Evolutionary conservation across 495 filamentous ascomycete species (phyloP).

Genomic region (Podospora pseudocomata): DNA sequence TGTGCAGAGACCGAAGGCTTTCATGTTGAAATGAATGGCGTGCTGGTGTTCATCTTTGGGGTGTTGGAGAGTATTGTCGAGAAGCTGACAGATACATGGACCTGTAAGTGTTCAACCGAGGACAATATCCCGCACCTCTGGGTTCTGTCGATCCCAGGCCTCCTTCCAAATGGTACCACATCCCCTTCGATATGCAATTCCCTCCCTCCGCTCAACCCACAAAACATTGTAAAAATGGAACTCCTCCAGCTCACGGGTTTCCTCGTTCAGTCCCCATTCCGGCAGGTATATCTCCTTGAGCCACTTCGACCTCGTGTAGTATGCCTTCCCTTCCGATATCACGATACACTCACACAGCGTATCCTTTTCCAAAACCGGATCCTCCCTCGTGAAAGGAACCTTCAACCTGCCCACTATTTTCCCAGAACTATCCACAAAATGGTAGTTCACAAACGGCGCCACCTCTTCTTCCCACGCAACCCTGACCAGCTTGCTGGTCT

Average conservation of each 20-base stretch:
- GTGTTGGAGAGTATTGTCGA: slow-evolving; percentile 22
- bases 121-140: neutral
- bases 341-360: neutral
- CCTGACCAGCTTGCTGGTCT: neutral
- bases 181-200: neutral
- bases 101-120: neutral
- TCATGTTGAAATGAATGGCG: slow-evolving; percentile 9
- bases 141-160: neutral
- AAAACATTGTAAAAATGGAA: neutral
- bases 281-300: neutral
- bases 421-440: neutral
- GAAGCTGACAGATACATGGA: slow-evolving; percentile 13
- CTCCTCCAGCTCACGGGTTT: neutral
- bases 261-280: neutral
- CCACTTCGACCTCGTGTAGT: neutral
- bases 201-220: neutral
- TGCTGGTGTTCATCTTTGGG: slow-evolving; percentile 18
- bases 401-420: neutral
- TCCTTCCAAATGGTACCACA: neutral
- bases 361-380: neutral
- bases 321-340: neutral
- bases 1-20: slow-evolving; percentile 6
- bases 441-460: neutral
- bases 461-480: neutral
- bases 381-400: neutral